Conservation (phyloP, 768 basidiomycete species). For the Dioszegia aurantiaca region DNA sequence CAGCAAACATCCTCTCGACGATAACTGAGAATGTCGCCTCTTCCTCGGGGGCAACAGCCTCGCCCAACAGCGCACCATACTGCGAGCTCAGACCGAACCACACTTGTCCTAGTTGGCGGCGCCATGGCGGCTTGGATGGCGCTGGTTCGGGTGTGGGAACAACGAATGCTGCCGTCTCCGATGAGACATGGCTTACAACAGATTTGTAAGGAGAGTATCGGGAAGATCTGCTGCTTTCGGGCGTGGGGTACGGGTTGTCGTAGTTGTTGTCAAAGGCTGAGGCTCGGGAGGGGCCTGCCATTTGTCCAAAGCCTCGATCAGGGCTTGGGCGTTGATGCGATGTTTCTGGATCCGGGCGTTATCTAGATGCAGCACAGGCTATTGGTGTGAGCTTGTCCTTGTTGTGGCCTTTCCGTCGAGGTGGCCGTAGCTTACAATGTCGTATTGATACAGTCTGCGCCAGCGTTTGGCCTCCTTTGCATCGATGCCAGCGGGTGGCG, state of each 20-base stretch:
- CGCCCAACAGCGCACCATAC: slow-evolving; percentile 13
- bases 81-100: slow-evolving; percentile 31
- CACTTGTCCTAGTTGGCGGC: slow-evolving; percentile 20
- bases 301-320: slow-evolving; percentile 36
- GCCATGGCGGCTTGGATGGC: slow-evolving; percentile 27
- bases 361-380: slow-evolving; percentile 51
- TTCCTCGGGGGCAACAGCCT: slow-evolving; percentile 27
- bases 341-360: slow-evolving; percentile 47
- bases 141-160: neutral
- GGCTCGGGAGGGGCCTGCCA: slow-evolving; percentile 26
- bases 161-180: no score
- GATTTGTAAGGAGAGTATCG: slow-evolving; percentile 24
- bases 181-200: slow-evolving; percentile 16
- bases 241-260: neutral
- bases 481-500: slow-evolving; percentile 38
- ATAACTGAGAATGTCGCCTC: slow-evolving; percentile 17
- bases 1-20: slow-evolving; percentile 9
- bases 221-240: slow-evolving; percentile 4
- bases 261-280: neutral
- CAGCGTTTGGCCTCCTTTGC: slow-evolving; percentile 42
- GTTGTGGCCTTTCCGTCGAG: neutral
- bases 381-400: neutral
- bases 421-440: slow-evolving; percentile 42
- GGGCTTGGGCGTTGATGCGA: slow-evolving; percentile 34
- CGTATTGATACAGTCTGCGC: slow-evolving; percentile 48